phyloP scores from a whole-genome alignment of 2,329 filamentous ascomycete species.

The Dactylellina parvicollis region DNA sequence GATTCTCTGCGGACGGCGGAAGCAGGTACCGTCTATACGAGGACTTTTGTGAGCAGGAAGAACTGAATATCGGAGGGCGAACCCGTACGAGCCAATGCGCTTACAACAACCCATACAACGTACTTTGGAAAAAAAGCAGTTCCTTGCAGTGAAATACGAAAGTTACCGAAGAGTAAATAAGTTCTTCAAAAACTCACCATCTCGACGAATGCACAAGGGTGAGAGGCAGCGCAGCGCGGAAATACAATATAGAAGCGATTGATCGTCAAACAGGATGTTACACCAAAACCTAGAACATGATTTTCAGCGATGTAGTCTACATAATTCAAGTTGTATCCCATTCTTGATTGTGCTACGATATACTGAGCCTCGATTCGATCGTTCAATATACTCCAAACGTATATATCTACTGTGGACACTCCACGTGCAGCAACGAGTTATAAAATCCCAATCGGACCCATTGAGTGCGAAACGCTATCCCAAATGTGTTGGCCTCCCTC shows the following conservation, averaged over 20 bases:
- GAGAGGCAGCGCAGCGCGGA: too few relatives aligned
- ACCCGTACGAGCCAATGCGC: conserved; percentile 27
- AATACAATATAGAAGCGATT: too few relatives aligned
- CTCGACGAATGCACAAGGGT: too few relatives aligned
- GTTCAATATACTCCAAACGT: conserved; percentile 48
- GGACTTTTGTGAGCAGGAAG: conserved; percentile 20
- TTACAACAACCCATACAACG: not conserved
- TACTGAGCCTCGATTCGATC: too few relatives aligned
- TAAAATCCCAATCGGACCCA: conserved; percentile 53
- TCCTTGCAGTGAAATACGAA: conserved; percentile 23
- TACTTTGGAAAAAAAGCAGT: conserved; percentile 15
- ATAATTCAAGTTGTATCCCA: too few relatives aligned
- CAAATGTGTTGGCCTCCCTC: not conserved
- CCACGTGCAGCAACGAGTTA: conserved; percentile 41
- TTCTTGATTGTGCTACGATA: not conserved
- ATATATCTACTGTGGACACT: conserved; percentile 35
- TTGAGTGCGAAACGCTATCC: conserved; percentile 26
- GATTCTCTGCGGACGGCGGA: conserved; percentile 35
- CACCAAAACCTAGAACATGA: too few relatives aligned
- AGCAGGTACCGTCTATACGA: conserved; percentile 53
- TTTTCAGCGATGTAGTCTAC: too few relatives aligned
- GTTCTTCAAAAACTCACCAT: too few relatives aligned
- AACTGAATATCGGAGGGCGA: conserved; percentile 29
- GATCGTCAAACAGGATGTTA: too few relatives aligned
- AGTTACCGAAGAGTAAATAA: not conserved